Conservation (phyloP, 1,284 basidiomycete species). For the Leucoagaricus sp. region DNA sequence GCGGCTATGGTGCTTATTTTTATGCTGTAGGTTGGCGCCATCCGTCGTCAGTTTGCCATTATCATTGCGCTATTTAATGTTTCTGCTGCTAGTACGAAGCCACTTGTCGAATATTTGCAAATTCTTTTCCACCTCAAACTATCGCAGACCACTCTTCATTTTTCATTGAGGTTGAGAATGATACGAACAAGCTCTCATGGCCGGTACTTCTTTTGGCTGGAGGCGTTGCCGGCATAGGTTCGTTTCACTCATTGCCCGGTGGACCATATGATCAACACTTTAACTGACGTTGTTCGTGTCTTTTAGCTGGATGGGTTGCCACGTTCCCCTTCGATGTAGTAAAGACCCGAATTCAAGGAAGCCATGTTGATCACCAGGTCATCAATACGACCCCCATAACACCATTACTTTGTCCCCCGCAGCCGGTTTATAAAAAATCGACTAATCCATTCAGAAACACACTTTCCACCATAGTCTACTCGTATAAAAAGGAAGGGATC, state of each 20-base stretch:
- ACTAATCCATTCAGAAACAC: slow-evolving; percentile 7
- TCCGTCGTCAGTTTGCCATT: slow-evolving; percentile 1
- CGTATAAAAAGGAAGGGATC: slow-evolving; percentile 66
- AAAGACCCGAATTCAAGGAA: slow-evolving; percentile 83
- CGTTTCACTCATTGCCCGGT: slow-evolving; percentile 9
- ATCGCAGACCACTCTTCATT: slow-evolving; percentile 33
- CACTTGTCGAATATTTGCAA: slow-evolving; percentile 58
- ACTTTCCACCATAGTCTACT: slow-evolving; percentile 54
- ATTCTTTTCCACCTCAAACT: slow-evolving; percentile 4
- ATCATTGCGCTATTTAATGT: not conserved
- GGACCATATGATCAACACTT: not conserved
- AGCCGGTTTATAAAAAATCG: not conserved
- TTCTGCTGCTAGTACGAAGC: slow-evolving; percentile 67
- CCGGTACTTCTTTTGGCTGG: slow-evolving; percentile 70
- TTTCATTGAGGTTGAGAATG: slow-evolving; percentile 48
- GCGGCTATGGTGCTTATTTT: slow-evolving; percentile 85
- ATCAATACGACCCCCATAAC: slow-evolving; percentile 9
- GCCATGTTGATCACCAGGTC: slow-evolving; percentile 16
- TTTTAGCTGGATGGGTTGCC: slow-evolving; percentile 59
- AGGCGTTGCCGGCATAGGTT: slow-evolving; percentile 71
- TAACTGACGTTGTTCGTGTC: not conserved
- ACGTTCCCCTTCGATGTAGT: slow-evolving; percentile 87
- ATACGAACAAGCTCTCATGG: slow-evolving; percentile 51
- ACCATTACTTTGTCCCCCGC: slow-evolving; percentile 6
- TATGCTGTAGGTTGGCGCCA: slow-evolving; percentile 53